phyloP scores from a whole-genome alignment of 441 rosid species.

The Bruguiera hainesii region DNA sequence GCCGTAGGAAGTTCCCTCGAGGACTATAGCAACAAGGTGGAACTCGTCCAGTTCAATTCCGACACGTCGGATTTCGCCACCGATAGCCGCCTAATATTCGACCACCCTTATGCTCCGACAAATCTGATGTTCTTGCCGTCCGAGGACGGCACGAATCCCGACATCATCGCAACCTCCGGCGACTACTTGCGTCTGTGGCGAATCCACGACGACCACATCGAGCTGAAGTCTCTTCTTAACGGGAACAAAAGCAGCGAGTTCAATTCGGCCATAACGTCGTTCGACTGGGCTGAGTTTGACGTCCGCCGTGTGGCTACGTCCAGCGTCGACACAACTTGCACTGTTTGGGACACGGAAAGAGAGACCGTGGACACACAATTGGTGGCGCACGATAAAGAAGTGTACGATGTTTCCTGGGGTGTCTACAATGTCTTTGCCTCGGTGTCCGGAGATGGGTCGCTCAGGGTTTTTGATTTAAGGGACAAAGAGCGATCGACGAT shows the following conservation, averaged over 20 bases:
- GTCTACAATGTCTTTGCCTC: constrained; percentile 48
- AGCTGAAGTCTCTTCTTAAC: constrained; percentile 41
- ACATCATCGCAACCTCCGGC: constrained; percentile 49
- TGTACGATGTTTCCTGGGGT: constrained; percentile 62
- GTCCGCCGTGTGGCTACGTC: constrained; percentile 34
- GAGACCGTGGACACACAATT: constrained; percentile 44
- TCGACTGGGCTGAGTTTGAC: constrained; percentile 59
- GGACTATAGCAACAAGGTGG: constrained; percentile 49
- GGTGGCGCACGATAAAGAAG: constrained; percentile 61
- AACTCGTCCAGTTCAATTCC: constrained; percentile 41
- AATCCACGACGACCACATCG: constrained; percentile 42
- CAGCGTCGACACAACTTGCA: constrained; percentile 52
- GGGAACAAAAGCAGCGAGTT: constrained; percentile 44
- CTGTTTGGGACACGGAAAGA: constrained; percentile 51
- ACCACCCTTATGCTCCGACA: constrained; percentile 59
- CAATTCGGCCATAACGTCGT: constrained; percentile 47
- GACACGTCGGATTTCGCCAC: constrained; percentile 36
- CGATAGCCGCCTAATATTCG: constrained; percentile 39
- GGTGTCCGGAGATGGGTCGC: constrained; percentile 52
- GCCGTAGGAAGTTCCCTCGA: constrained; percentile 54
- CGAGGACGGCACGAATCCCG: constrained; percentile 33
- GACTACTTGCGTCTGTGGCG: constrained; percentile 55
- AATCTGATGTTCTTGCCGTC: constrained; percentile 55
- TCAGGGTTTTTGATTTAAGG: constrained; percentile 55
- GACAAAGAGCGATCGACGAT: constrained; percentile 59